Base-by-base conservation (phyloP, 257 asterid species). In the Parsonsia alboflavescens region DNA sequence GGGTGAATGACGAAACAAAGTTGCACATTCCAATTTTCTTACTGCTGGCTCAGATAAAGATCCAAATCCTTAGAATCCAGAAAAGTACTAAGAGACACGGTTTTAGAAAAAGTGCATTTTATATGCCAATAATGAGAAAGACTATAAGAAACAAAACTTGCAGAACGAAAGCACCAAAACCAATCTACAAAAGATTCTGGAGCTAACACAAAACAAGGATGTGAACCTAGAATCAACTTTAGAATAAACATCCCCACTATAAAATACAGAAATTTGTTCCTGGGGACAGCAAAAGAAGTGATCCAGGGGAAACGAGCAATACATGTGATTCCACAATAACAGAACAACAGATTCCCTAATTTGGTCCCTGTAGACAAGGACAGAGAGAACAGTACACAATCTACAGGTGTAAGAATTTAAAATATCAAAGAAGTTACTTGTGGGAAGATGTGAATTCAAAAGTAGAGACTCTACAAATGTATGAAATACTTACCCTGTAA, bases 401-500 rank as follows among this genome's bases (percentile, higher is more conserved):
- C n/a, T 15, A 41, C 6, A 33, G 41, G 5, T 36, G 10, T 63
- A 3, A 16, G 69, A 62, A 30, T 62, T 12, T 44, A 62, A 16
- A 41, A 63, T 33, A 63, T 58, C 36, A 22, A 10, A n/a, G 16
- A 24, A 11, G 24, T 6, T 7, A 24, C 9, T 5, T 39, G 46
- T 19, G 13, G 19, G 48, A 33, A 26, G 36, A 17, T 6, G 6
- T 33, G 48, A 36, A 33, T 19, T 15, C 33, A 24, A 63, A 33
- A 36, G 24, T 15, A 33, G 24, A 33, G 69, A 36, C 13, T 13
- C 36, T 13, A n/a, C 69, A 33, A 10, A 30, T 1, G 13, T 63
- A 30, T 33, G 46, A 65, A 39, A 28, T 36, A 50, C 92, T 28
- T 90, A 94, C 99, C 99, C 98, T 33, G 96, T 85, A 78, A 80